Evolutionary conservation across 1,139 yeast genomes (phyloP).

Genomic region (Magnusiomyces sp.): DNA sequence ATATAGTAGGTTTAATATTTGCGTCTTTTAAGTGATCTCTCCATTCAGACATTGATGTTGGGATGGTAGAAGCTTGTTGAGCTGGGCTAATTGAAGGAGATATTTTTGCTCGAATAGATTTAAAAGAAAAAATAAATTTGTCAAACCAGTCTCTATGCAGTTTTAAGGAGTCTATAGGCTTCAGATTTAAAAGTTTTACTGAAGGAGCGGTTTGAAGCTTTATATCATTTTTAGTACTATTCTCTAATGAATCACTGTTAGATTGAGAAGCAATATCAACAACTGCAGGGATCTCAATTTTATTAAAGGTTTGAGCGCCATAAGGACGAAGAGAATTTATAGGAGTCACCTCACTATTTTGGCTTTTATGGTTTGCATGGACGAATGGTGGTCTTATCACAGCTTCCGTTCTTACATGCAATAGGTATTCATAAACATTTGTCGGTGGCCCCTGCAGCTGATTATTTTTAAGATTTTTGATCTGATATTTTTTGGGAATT

Average conservation of each 20-base stretch:
- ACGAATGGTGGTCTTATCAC: slow-evolving; percentile 1
- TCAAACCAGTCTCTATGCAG: neutral
- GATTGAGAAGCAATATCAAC: too few relatives aligned
- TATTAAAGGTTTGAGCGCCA: too few relatives aligned
- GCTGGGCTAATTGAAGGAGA: slow-evolving; percentile 8
- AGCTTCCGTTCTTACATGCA: slow-evolving; percentile 2
- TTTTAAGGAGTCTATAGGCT: neutral
- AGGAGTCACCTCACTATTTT: neutral
- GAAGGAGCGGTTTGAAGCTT: too few relatives aligned
- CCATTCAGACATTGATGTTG: slow-evolving; percentile 11
- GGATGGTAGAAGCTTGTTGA: neutral
- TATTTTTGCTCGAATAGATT: neutral
- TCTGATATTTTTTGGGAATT: slow-evolving; percentile 14
- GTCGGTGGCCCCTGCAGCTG: neutral
- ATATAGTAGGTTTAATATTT: slow-evolving; percentile 3
- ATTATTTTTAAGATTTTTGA: too few relatives aligned
- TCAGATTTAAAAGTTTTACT: too few relatives aligned
- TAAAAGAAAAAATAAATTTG: neutral
- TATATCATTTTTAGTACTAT: too few relatives aligned
- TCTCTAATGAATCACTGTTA: too few relatives aligned
- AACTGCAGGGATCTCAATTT: too few relatives aligned
- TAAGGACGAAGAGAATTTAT: too few relatives aligned
- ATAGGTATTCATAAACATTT: slow-evolving; percentile 1
- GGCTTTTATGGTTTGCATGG: neutral
- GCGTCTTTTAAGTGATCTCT: slow-evolving; percentile 1